These are phyloP conservation scores for Podaxis sp. DNA, from an alignment of 768 basidiomycete species.

Conservation along the genomic window DNA sequence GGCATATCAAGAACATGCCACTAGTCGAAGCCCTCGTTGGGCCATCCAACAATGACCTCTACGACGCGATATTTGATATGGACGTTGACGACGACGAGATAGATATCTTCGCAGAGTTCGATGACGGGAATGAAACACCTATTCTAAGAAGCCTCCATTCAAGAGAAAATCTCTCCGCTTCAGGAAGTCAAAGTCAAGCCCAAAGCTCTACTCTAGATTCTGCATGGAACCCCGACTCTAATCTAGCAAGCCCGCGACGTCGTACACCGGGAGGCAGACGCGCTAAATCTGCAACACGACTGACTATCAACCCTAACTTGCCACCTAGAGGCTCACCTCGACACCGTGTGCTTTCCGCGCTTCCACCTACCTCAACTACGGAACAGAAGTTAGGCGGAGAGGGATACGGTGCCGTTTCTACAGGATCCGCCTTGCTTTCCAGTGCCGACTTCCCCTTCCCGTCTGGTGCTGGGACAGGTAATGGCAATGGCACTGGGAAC, in stretches of 20 bases:
- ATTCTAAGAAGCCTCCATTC: conserved; percentile 39
- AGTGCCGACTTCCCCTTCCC: conserved; percentile 9
- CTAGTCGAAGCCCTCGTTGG: conserved; percentile 78
- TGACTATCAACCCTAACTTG: background rate
- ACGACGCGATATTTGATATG: conserved; percentile 79
- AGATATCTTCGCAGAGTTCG: conserved; percentile 50
- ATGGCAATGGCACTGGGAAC: background rate
- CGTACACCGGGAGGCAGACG: conserved; percentile 3
- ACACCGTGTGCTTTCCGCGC: background rate
- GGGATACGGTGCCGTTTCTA: conserved; percentile 1
- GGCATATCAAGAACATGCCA: conserved; percentile 71
- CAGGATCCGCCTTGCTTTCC: background rate
- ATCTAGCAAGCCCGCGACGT: conserved; percentile 14
- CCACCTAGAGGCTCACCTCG: background rate
- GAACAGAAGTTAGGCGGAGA: conserved; percentile 4
- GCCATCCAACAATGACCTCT: conserved; percentile 60
- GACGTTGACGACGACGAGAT: conserved; percentile 44
- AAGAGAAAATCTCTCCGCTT: conserved; percentile 28
- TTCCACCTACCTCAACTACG: background rate
- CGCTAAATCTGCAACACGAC: background rate
- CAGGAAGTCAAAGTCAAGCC: background rate
- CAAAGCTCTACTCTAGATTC: background rate
- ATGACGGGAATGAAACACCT: conserved; percentile 40
- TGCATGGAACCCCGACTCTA: background rate
- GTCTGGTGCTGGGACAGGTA: background rate